Conservation (phyloP, 805 yeast species). For the Schwanniomyces sp. region DNA sequence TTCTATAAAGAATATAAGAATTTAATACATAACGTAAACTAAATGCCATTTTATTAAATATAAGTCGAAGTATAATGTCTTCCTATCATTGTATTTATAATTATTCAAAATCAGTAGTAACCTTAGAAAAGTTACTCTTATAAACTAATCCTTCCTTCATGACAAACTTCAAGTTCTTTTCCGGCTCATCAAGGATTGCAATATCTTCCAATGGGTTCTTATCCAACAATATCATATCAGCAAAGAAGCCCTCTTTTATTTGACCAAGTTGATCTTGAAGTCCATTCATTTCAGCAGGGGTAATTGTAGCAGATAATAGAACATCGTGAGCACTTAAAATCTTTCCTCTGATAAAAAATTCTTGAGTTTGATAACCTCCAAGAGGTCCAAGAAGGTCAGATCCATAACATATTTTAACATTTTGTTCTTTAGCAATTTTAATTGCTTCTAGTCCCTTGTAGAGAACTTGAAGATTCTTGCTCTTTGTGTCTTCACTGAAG, state of each 20-base stretch:
- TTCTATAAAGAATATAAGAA: too few species aligned
- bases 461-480: constrained; percentile 18
- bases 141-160: constrained; percentile 20
- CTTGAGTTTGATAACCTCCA: constrained; percentile 22
- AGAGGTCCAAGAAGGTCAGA: constrained; percentile 23
- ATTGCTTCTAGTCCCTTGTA: constrained; percentile 17
- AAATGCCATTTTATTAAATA: too few species aligned
- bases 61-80: too few species aligned
- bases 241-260: constrained; percentile 19
- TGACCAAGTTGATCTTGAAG: constrained; percentile 19
- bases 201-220: constrained; percentile 23
- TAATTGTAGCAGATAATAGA: constrained; percentile 22
- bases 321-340: constrained; percentile 20
- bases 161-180: constrained; percentile 14
- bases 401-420: constrained; percentile 23
- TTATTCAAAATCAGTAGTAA: background rate
- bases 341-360: constrained; percentile 21
- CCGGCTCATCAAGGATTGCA: constrained; percentile 21
- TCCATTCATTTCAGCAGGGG: constrained; percentile 19
- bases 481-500: constrained; percentile 13
- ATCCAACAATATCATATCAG: constrained; percentile 20
- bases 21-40: too few species aligned
- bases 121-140: background rate
- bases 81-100: background rate
- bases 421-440: constrained; percentile 16